Conservation (phyloP, 768 basidiomycete species). For the Suillus spraguei region DNA sequence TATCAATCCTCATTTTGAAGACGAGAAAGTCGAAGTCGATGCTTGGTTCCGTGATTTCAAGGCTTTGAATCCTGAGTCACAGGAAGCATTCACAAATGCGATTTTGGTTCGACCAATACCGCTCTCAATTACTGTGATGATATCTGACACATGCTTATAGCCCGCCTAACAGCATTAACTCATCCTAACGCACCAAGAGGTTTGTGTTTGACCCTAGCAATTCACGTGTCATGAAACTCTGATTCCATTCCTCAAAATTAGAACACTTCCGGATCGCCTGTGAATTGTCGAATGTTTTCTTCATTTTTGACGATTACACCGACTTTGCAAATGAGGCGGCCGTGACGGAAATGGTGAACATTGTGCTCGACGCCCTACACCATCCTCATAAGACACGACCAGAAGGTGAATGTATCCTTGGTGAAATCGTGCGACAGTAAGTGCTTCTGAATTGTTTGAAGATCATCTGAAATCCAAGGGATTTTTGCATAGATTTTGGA, state of each 20-base stretch:
- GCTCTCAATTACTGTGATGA: no score
- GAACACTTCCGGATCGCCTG: no score
- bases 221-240: no score
- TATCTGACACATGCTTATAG: no score
- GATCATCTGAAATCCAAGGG: not conserved
- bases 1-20: constrained; percentile 40
- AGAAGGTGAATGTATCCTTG: constrained; percentile 14
- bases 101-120: no score
- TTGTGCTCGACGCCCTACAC: no score
- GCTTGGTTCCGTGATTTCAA: constrained; percentile 41
- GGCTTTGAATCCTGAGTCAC: constrained; percentile 36
- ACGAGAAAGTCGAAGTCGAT: constrained; percentile 36
- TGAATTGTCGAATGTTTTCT: no score
- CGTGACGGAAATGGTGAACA: no score
- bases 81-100: constrained; percentile 29
- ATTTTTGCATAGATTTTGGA: constrained; percentile 15
- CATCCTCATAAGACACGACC: constrained; percentile 5
- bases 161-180: no score
- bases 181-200: no score
- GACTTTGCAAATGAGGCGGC: constrained; percentile 16
- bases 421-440: constrained; percentile 14
- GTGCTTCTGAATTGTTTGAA: constrained; percentile 30
- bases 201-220: no score
- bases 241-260: no score
- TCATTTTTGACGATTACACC: constrained; percentile 21